Percentiles rank a stretch among this genome's conserved stretches.
These are phyloP conservation scores for Trichoderma sp. DNA, from an alignment of 2,329 filamentous ascomycete species.

Conservation along the genomic window DNA sequence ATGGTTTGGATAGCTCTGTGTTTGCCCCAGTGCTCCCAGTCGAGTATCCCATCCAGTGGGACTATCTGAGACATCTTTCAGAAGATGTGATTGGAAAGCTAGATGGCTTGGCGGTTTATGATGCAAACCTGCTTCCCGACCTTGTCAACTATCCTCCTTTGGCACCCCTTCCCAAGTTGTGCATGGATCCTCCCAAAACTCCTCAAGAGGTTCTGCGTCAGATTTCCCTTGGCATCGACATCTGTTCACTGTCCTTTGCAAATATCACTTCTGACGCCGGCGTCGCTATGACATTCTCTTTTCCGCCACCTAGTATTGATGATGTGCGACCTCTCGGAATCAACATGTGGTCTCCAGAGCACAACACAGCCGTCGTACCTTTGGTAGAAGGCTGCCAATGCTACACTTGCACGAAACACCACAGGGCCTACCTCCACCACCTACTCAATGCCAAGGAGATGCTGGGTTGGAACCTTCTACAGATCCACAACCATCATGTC, in stretches of 20 bases:
- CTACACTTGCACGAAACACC: constrained; percentile 81
- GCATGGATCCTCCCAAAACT: constrained; percentile 66
- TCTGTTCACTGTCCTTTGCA: constrained; percentile 77
- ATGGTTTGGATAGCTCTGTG: constrained; percentile 43
- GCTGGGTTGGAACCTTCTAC: constrained; percentile 90
- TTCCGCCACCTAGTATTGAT: constrained; percentile 51
- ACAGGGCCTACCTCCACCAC: constrained; percentile 85
- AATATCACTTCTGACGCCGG: constrained; percentile 77
- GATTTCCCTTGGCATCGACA: constrained; percentile 73
- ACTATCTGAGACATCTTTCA: constrained; percentile 73
- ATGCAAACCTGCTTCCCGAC: constrained; percentile 67
- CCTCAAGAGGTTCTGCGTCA: constrained; percentile 80
- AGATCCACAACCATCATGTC: constrained; percentile 84
- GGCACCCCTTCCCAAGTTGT: constrained; percentile 67
- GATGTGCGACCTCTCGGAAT: constrained; percentile 61
- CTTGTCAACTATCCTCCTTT: constrained; percentile 59
- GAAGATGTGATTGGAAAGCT: constrained; percentile 61
- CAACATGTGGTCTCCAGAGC: constrained; percentile 70
- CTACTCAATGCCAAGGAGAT: constrained; percentile 90
- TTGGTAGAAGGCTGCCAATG: constrained; percentile 69
- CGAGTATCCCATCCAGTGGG: constrained; percentile 71
- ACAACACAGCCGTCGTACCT: constrained; percentile 64
- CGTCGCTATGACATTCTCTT: constrained; percentile 77
- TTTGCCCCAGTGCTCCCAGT: constrained; percentile 75
- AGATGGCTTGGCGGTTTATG: constrained; percentile 76